Conservation (phyloP, 805 yeast genomes). For the Pichia kluyveri region DNA sequence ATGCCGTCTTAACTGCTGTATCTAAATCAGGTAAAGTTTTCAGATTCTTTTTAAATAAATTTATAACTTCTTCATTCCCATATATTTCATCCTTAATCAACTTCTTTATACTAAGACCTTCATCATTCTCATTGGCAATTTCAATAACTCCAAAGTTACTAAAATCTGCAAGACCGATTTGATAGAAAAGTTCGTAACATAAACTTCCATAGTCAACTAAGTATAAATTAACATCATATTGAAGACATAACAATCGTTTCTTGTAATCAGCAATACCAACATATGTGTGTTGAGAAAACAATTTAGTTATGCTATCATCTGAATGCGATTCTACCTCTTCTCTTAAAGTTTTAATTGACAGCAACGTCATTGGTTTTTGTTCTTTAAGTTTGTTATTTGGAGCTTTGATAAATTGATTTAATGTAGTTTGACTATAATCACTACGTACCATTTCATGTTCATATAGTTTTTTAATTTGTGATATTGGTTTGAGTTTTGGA, state of each 20-base stretch:
- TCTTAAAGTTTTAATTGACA: conserved; percentile 39
- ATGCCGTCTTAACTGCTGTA: conserved; percentile 5
- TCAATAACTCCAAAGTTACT: conserved; percentile 65
- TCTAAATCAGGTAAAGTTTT: conserved; percentile 10
- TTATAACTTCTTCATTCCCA: conserved; percentile 13
- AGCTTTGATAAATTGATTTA: conserved; percentile 29
- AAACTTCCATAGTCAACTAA: conserved; percentile 74
- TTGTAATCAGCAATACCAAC: conserved; percentile 76
- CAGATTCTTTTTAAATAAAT: not conserved
- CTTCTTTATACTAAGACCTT: conserved; percentile 24
- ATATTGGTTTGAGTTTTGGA: conserved; percentile 4
- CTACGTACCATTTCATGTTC: conserved; percentile 67
- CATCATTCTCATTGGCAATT: conserved; percentile 20
- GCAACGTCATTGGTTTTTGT: conserved; percentile 5
- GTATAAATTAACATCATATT: conserved; percentile 67
- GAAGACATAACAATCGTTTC: conserved; percentile 72
- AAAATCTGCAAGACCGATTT: conserved; percentile 67
- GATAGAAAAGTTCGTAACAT: conserved; percentile 67
- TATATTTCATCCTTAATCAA: conserved; percentile 31
- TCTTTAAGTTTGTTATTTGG: not conserved
- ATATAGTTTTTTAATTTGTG: conserved; percentile 30
- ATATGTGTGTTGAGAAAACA: conserved; percentile 61
- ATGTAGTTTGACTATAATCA: conserved; percentile 53
- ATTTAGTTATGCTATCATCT: conserved; percentile 49
- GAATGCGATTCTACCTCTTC: conserved; percentile 36